phyloP scores from a whole-genome alignment of 768 basidiomycete species.

The Mycena haematopus region DNA sequence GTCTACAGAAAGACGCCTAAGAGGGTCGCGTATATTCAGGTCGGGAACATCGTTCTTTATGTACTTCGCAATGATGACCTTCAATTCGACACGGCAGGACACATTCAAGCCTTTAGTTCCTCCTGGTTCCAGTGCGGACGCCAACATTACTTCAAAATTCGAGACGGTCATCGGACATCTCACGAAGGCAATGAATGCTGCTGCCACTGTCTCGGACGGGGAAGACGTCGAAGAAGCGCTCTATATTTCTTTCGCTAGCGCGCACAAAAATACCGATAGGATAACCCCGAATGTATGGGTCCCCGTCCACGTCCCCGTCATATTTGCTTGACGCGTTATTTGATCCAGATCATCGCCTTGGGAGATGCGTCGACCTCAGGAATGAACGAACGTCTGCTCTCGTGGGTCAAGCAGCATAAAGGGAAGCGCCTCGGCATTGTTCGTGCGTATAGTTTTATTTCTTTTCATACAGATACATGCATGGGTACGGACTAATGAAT shows the following conservation, averaged over 20 bases:
- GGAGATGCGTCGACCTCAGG: conserved; percentile 15
- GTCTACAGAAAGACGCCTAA: conserved; percentile 19
- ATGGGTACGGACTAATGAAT: background rate
- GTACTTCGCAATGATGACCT: background rate
- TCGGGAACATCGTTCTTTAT: background rate
- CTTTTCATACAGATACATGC: background rate
- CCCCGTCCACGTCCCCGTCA: background rate
- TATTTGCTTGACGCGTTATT: background rate
- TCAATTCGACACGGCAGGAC: conserved; percentile 8
- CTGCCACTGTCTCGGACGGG: background rate
- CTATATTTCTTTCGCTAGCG: conserved; percentile 22
- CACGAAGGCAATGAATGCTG: conserved; percentile 13
- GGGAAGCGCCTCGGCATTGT: conserved; percentile 23
- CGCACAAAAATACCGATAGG: conserved; percentile 14
- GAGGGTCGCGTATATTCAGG: conserved; percentile 27
- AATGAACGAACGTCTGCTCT: conserved; percentile 25
- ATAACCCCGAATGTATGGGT: conserved; percentile 21
- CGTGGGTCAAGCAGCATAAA: conserved; percentile 17
- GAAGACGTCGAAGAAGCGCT: conserved; percentile 16
- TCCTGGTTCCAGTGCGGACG: conserved; percentile 19
- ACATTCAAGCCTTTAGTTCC: conserved; percentile 25
- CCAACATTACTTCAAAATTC: conserved; percentile 26
- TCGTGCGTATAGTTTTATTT: background rate
- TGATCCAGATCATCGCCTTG: conserved; percentile 22
- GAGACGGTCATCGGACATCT: conserved; percentile 13